Base-by-base conservation (phyloP, 305 asterid genomes). In the Fraxinus xanthoxyloides region DNA sequence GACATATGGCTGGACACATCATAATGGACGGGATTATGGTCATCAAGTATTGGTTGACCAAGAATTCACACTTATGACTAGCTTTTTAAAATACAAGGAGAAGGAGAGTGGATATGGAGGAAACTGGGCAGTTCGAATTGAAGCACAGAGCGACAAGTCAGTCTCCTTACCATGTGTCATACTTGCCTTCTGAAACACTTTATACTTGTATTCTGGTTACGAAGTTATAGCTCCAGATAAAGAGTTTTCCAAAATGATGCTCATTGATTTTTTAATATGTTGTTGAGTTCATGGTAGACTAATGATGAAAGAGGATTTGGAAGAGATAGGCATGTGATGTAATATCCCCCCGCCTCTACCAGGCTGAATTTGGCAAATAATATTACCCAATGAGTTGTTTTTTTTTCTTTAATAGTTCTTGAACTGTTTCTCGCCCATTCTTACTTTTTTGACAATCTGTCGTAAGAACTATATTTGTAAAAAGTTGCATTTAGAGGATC, bases 1-100 rank as follows among this genome's bases (percentile, higher is more conserved):
- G 79, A 89, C 89, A 74, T 96, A 94, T 88, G 99, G 98, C 76
- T 96, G 99, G 99, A 89, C 92, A 15, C 93, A 90, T 67, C 99
- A 96, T 81, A 91, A 96, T 86, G 99, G 98, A 54, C 93, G 94
- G 61, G 98, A 96, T 85, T 96, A 94, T 83, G 99, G 98, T 26
- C 97, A 88, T 72, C 99, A 94, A 80, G 84, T 90, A 83, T 85
- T 96, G 85, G 92, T 84, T 59, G 99, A 96, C 84, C 97, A 92
- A 72, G 89, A 87, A 69, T 84, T 96, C 90, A 86, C 87, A 73
- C 84, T 94, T 89, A 94, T 90, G 4, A 94, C 99, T 31, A 90
- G 92, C 84, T 96, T 96, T 89, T 86, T 96, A 84, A 96, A 96
- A 85, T 90, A 92, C 15, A 92, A 85, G 90, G 98, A 85, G 80